phyloP scores from a whole-genome alignment of 2,329 filamentous ascomycete genomes.

The Aureobasidium melanogenum region DNA sequence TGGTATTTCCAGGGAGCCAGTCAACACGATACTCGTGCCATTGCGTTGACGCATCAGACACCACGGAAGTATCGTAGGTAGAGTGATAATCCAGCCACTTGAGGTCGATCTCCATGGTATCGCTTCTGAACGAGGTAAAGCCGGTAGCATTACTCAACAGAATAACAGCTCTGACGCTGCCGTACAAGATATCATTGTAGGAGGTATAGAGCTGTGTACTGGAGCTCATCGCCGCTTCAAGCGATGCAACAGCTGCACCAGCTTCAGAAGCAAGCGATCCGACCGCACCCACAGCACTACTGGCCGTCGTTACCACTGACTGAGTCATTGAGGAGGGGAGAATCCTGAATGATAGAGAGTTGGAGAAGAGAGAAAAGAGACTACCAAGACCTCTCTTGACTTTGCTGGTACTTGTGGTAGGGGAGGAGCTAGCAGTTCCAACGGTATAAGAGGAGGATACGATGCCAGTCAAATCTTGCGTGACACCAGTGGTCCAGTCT shows the following conservation, averaged over 20 bases:
- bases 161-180: conserved; percentile 60
- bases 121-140: conserved; percentile 44
- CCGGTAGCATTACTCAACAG: conserved; percentile 66
- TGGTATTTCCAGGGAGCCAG: conserved; percentile 52
- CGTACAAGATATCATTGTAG: conserved; percentile 56
- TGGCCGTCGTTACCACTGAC: background rate
- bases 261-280: background rate
- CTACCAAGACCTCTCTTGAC: background rate
- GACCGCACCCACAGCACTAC: background rate
- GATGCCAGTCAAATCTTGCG: conserved; percentile 1
- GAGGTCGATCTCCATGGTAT: conserved; percentile 33
- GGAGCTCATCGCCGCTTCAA: background rate
- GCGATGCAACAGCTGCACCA: background rate
- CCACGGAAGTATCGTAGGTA: conserved; percentile 54
- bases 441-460: background rate
- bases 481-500: background rate
- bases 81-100: conserved; percentile 43
- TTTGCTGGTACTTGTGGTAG: background rate
- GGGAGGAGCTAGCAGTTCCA: background rate
- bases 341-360: background rate
- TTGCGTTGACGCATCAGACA: conserved; percentile 52
- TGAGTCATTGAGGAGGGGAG: background rate
- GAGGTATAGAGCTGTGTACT: conserved; percentile 54
- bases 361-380: background rate
- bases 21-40: conserved; percentile 81